Percentiles rank a stretch among this genome's conserved stretches.
Conservation (phyloP, 2,329 filamentous ascomycete species). For the Apiospora sp. region DNA sequence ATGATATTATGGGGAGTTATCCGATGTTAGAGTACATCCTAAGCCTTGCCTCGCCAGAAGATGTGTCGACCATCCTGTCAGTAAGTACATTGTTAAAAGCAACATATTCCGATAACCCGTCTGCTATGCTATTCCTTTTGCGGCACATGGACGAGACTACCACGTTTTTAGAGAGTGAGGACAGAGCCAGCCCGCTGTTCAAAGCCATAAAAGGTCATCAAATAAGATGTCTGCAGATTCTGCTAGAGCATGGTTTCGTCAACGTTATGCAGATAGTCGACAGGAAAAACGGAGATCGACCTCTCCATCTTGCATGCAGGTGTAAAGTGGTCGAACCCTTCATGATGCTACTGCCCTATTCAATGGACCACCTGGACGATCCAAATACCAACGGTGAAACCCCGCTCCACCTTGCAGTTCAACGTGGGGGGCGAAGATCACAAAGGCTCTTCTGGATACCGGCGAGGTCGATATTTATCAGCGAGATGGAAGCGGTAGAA, state of each 20-base stretch:
- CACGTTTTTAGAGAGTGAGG: no score
- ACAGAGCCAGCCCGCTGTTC: no score
- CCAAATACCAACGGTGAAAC: neutral
- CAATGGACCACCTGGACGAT: neutral
- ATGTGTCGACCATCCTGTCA: neutral
- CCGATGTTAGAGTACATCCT: neutral
- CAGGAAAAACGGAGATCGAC: neutral
- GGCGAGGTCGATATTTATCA: neutral
- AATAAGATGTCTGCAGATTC: no score
- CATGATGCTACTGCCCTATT: neutral
- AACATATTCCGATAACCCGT: accelerated
- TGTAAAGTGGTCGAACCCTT: accelerated
- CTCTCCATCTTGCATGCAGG: neutral
- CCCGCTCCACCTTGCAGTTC: neutral
- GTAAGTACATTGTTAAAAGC: neutral
- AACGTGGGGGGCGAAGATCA: neutral
- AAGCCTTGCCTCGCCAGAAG: neutral
- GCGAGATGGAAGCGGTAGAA: neutral
- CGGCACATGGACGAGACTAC: no score
- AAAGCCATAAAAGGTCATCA: no score
- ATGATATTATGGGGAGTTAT: no score
- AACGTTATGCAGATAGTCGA: neutral
- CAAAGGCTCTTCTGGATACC: neutral
- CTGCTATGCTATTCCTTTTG: neutral
- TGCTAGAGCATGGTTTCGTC: neutral